Evolutionary conservation across 2,329 filamentous ascomycete species (phyloP).

Genomic region (Fusarium heterosporum): DNA sequence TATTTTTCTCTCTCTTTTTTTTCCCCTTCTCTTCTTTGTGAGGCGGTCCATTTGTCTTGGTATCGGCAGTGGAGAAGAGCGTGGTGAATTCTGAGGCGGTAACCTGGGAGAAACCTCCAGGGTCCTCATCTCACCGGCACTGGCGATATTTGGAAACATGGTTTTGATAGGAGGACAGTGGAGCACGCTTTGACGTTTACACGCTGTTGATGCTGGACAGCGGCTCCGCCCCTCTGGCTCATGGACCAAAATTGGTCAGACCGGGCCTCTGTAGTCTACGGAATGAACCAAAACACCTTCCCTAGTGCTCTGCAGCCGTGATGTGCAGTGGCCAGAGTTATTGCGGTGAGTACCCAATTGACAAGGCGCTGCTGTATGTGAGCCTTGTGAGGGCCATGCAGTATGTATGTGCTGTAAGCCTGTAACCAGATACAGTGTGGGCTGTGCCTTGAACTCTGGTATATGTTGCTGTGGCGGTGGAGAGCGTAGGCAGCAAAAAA

Average conservation of each 20-base stretch:
- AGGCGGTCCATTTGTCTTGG: conserved; percentile 4
- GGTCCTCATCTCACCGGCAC: conserved; percentile 10
- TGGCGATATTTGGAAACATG: conserved; percentile 14
- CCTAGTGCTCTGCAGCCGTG: not conserved
- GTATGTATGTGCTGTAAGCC: conserved; percentile 36
- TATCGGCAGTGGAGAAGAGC: conserved; percentile 1
- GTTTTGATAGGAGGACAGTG: conserved; percentile 15
- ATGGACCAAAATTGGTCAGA: not conserved
- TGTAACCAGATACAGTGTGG: conserved; percentile 36
- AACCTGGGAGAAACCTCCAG: not conserved
- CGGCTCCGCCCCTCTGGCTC: conserved; percentile 20
- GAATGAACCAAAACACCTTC: no score
- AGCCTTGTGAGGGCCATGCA: conserved; percentile 11
- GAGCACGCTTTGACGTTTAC: conserved; percentile 13
- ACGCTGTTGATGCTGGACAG: conserved; percentile 16
- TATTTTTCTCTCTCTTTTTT: not conserved
- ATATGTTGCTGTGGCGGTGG: conserved; percentile 22
- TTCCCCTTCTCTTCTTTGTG: not conserved
- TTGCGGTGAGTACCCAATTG: conserved; percentile 37
- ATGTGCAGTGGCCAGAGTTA: conserved; percentile 16
- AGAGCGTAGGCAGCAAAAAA: not conserved
- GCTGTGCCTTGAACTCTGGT: not conserved
- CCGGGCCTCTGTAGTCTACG: not conserved
- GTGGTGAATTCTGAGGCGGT: not conserved
- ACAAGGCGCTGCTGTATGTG: conserved; percentile 12